phyloP scores from a whole-genome alignment of 1,139 yeast genomes.

The Suhomyces coccinellae region DNA sequence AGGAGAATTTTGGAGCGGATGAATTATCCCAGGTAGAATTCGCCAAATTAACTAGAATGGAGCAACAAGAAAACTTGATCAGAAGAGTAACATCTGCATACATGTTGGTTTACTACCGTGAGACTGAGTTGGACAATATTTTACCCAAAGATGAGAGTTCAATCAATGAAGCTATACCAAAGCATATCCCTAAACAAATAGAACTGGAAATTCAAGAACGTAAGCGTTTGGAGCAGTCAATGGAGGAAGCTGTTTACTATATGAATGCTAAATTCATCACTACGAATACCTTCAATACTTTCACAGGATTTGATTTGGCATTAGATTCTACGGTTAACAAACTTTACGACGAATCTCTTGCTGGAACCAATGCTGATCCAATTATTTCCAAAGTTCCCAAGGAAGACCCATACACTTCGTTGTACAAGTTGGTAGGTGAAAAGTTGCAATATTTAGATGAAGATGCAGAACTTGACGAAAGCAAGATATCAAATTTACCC shows the following conservation, averaged over 20 bases:
- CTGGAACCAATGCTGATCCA: constrained; percentile 53
- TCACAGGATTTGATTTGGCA: constrained; percentile 76
- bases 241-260: constrained; percentile 79
- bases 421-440: constrained; percentile 53
- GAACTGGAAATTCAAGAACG: constrained; percentile 60
- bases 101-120: constrained; percentile 90
- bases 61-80: constrained; percentile 62
- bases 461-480: constrained; percentile 14
- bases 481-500: constrained; percentile 25
- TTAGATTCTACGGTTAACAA: constrained; percentile 53
- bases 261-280: constrained; percentile 60
- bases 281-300: constrained; percentile 51
- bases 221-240: constrained; percentile 57
- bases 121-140: constrained; percentile 56
- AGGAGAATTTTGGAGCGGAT: constrained; percentile 88
- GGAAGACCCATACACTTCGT: constrained; percentile 51
- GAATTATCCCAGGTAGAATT: constrained; percentile 50
- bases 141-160: constrained; percentile 55
- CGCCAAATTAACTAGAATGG: constrained; percentile 52
- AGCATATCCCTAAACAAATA: constrained; percentile 66
- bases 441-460: constrained; percentile 33
- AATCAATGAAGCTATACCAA: constrained; percentile 55
- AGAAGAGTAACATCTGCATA: constrained; percentile 92
- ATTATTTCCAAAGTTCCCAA: constrained; percentile 54
- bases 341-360: constrained; percentile 50